Evolutionary conservation across 1,284 basidiomycete species (phyloP).

Genomic region (Volvariella surrecta): DNA sequence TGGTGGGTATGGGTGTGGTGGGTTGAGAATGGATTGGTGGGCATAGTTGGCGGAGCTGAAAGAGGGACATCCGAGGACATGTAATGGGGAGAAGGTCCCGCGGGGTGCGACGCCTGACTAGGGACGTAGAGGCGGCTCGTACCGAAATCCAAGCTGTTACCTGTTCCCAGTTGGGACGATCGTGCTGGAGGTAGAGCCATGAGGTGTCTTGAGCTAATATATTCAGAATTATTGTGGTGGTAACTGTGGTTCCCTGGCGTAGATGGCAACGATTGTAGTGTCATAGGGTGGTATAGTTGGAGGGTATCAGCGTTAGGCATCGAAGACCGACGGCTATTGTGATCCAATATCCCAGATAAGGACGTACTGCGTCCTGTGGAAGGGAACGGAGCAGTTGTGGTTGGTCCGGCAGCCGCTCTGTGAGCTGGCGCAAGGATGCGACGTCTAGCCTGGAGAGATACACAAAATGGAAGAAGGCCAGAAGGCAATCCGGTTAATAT

Average conservation of each 20-base stretch:
- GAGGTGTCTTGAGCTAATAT: conserved; percentile 25
- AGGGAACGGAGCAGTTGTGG: conserved; percentile 63
- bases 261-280: conserved; percentile 47
- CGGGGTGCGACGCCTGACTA: conserved; percentile 21
- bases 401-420: conserved; percentile 61
- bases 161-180: conserved; percentile 7
- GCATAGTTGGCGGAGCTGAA: conserved; percentile 40
- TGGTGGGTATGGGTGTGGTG: conserved; percentile 31
- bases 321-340: conserved; percentile 29
- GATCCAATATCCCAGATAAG: conserved; percentile 33
- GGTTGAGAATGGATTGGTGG: conserved; percentile 36
- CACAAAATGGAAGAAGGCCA: conserved; percentile 9
- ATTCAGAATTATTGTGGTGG: conserved; percentile 24
- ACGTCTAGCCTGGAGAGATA: conserved; percentile 50
- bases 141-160: conserved; percentile 21
- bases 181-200: conserved; percentile 22
- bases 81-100: conserved; percentile 24
- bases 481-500: too few relatives aligned
- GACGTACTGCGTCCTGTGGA: conserved; percentile 37
- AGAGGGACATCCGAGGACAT: conserved; percentile 41
- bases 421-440: conserved; percentile 77
- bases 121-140: conserved; percentile 24
- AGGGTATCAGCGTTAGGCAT: conserved; percentile 49
- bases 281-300: conserved; percentile 68
- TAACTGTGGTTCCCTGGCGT: conserved; percentile 18